Evolutionary conservation across 2,329 filamentous ascomycete genomes (phyloP).

Genomic region (Fusarium camptoceras): DNA sequence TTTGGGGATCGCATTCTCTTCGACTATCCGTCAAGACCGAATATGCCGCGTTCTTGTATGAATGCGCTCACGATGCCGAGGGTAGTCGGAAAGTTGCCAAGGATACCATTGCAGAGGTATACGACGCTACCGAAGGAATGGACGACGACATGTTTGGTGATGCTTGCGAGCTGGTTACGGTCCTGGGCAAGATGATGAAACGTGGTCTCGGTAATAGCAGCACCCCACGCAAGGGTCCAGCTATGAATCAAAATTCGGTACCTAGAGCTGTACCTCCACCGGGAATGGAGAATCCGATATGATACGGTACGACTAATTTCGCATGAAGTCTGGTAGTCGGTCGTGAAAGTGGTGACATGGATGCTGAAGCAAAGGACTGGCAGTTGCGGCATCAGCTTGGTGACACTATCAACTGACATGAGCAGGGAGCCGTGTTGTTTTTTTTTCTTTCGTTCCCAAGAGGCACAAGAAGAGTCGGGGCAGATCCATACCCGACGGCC

Average conservation of each 20-base stretch:
- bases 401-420: slow-evolving; percentile 4
- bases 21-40: slow-evolving; percentile 92
- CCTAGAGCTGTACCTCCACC: slow-evolving; percentile 45
- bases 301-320: slow-evolving; percentile 23
- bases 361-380: not conserved
- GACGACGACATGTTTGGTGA: slow-evolving; percentile 96
- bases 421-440: not conserved
- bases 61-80: slow-evolving; percentile 86
- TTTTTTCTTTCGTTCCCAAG: not conserved
- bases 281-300: slow-evolving; percentile 61
- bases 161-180: slow-evolving; percentile 86
- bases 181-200: slow-evolving; percentile 90
- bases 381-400: not conserved
- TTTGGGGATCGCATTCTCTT: slow-evolving; percentile 90
- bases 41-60: slow-evolving; percentile 92
- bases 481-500: slow-evolving; percentile 38
- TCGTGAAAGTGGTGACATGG: not conserved
- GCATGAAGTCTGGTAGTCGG: slow-evolving; percentile 11
- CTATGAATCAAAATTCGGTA: slow-evolving; percentile 23
- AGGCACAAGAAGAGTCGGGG: slow-evolving; percentile 13
- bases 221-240: slow-evolving; percentile 50
- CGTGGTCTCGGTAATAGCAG: slow-evolving; percentile 66
- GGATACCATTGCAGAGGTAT: slow-evolving; percentile 88
- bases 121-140: slow-evolving; percentile 90
- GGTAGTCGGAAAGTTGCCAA: slow-evolving; percentile 81